These are phyloP conservation scores for Dendrobium huoshanense DNA, from an alignment of 106 monocot genomes.

Conservation along the genomic window DNA sequence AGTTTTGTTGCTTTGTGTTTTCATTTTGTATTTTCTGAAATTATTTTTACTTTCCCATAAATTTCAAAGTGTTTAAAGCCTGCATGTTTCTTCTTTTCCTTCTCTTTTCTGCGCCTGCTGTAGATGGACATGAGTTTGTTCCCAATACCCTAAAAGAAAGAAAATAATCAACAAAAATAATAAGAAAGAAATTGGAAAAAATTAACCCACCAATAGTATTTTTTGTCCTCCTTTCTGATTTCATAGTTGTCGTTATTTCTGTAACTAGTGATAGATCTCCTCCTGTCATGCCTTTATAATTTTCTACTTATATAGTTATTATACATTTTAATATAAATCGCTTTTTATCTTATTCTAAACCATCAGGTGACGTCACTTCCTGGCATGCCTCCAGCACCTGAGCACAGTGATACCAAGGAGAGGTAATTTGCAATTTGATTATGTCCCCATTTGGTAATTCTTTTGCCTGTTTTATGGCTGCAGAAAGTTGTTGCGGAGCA, in stretches of 20 bases:
- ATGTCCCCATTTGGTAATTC: not conserved
- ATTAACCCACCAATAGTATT: not conserved
- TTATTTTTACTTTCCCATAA: not conserved
- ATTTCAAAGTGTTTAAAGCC: not conserved
- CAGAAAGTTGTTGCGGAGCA: not conserved
- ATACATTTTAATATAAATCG: not conserved
- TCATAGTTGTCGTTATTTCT: not conserved
- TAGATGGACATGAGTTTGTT: not conserved
- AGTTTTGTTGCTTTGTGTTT: not conserved
- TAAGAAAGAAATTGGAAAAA: not conserved
- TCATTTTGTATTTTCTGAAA: not conserved
- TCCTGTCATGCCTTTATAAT: not conserved
- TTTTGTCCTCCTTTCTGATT: not conserved
- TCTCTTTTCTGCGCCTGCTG: not conserved
- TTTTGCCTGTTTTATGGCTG: not conserved
- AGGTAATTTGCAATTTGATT: constrained; percentile 12
- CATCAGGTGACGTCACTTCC: constrained; percentile 12
- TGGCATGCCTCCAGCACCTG: constrained; percentile 1
- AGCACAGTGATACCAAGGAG: constrained; percentile 14
- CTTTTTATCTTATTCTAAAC: not conserved
- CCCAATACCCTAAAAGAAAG: not conserved
- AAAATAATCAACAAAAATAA: not conserved
- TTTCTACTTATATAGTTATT: not conserved
- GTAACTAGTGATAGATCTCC: not conserved
- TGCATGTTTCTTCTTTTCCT: not conserved